Percentiles rank a stretch among this genome's conserved stretches.
phyloP scores from a whole-genome alignment of 192 early-diverging fungal genomes.

The Obelidium mucronatum region DNA sequence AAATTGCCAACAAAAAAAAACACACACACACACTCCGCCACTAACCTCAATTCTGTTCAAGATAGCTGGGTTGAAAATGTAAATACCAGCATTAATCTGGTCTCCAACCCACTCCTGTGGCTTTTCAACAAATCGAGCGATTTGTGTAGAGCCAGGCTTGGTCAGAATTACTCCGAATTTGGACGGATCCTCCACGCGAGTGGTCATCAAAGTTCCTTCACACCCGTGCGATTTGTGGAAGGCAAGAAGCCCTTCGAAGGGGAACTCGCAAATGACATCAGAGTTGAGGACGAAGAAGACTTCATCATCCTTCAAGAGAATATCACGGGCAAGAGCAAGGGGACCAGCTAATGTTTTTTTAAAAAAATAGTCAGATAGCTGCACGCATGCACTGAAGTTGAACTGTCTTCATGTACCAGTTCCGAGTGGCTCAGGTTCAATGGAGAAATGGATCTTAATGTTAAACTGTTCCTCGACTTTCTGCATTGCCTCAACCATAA shows the following conservation, averaged over 20 bases:
- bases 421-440: conserved; percentile 96
- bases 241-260: conserved; percentile 85
- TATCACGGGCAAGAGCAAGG: conserved; percentile 90
- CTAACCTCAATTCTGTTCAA: conserved; percentile 86
- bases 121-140: conserved; percentile 98
- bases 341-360: conserved; percentile 75
- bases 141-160: conserved; percentile 72
- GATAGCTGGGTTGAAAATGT: conserved; percentile 94
- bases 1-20: not conserved
- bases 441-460: conserved; percentile 94
- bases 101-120: conserved; percentile 94
- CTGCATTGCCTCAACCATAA: conserved; percentile 93
- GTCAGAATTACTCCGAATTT: conserved; percentile 99
- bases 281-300: conserved; percentile 99
- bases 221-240: conserved; percentile 92
- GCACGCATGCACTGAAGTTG: not conserved
- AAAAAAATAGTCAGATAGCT: not conserved
- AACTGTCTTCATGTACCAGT: conserved; percentile 58
- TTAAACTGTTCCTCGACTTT: conserved; percentile 91
- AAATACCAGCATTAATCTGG: conserved; percentile 99
- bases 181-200: conserved; percentile 96
- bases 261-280: conserved; percentile 99
- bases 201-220: conserved; percentile 96
- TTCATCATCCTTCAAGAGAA: conserved; percentile 85
- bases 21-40: not conserved